Percentiles rank a stretch among this genome's conserved stretches.
Evolutionary conservation across 129 eudicot species (phyloP).

Genomic region (Flaveria trinervia): DNA sequence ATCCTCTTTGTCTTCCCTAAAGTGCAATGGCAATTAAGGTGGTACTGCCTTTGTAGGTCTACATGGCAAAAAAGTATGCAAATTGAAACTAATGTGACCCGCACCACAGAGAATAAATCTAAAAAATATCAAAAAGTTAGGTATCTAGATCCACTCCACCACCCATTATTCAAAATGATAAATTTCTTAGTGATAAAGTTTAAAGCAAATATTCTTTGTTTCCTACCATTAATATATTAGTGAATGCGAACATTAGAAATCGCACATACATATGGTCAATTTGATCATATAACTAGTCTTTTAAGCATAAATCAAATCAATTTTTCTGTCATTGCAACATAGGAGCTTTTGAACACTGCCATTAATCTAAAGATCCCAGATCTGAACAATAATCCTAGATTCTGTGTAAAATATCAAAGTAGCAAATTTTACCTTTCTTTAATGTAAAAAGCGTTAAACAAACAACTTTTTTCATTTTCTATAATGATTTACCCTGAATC

Average conservation of each 20-base stretch:
- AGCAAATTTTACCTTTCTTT: constrained; percentile 32
- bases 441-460: constrained; percentile 17
- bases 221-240: constrained; percentile 29
- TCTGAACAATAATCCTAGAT: constrained; percentile 9
- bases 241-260: constrained; percentile 4
- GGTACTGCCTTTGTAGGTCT: constrained; percentile 29
- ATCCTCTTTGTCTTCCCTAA: constrained; percentile 36
- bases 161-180: constrained; percentile 20
- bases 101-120: constrained; percentile 26
- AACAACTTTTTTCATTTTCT: constrained; percentile 19
- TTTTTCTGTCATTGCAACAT: neutral
- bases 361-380: constrained; percentile 1
- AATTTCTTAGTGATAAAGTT: constrained; percentile 14
- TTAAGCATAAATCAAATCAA: constrained; percentile 6
- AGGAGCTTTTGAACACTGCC: neutral
- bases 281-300: constrained; percentile 13
- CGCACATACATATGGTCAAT: neutral
- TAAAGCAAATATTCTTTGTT: constrained; percentile 29
- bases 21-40: constrained; percentile 28
- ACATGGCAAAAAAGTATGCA: constrained; percentile 31
- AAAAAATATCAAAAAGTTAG: constrained; percentile 30
- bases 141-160: constrained; percentile 33
- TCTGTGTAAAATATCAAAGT: constrained; percentile 14
- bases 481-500: constrained; percentile 13
- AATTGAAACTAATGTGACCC: constrained; percentile 41